Evolutionary conservation across 202 grass and related monocot genomes (phyloP).

Genomic region (Saccharum hybrid): DNA sequence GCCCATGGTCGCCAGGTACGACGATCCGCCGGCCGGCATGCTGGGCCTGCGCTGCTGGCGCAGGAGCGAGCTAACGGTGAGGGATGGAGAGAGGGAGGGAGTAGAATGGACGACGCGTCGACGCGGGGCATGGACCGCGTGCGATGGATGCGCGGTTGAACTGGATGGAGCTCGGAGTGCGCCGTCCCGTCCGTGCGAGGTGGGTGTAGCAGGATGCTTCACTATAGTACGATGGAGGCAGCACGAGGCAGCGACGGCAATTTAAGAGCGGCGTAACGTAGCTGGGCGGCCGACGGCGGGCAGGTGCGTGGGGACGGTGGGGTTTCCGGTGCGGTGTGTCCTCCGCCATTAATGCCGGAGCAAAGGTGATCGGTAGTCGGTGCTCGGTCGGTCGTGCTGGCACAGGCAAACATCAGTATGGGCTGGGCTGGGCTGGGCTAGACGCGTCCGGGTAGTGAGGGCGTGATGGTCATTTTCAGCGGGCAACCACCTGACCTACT

Average conservation of each 20-base stretch:
- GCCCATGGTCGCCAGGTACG: conserved; percentile 34
- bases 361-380: not conserved
- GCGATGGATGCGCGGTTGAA: too few relatives aligned
- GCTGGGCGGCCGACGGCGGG: not conserved
- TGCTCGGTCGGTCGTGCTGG: not conserved
- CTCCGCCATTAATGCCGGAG: conserved; percentile 1
- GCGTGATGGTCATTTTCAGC: not conserved
- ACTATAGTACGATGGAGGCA: not conserved
- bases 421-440: too few relatives aligned
- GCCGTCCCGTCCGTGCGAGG: not conserved
- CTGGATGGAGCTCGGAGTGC: too few relatives aligned
- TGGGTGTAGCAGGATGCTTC: not conserved
- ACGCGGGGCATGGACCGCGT: too few relatives aligned
- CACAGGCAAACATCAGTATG: not conserved
- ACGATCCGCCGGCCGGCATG: conserved; percentile 8
- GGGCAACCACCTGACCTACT: not conserved
- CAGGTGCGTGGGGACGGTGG: not conserved
- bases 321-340: not conserved
- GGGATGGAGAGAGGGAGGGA: not conserved
- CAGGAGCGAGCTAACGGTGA: not conserved
- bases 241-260: not conserved
- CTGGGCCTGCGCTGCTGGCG: not conserved
- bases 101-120: too few relatives aligned
- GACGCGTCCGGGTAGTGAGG: too few relatives aligned
- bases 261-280: conserved; percentile 15